phyloP scores from a whole-genome alignment of 768 basidiomycete species.

The Sistotremastrum suecicum region DNA sequence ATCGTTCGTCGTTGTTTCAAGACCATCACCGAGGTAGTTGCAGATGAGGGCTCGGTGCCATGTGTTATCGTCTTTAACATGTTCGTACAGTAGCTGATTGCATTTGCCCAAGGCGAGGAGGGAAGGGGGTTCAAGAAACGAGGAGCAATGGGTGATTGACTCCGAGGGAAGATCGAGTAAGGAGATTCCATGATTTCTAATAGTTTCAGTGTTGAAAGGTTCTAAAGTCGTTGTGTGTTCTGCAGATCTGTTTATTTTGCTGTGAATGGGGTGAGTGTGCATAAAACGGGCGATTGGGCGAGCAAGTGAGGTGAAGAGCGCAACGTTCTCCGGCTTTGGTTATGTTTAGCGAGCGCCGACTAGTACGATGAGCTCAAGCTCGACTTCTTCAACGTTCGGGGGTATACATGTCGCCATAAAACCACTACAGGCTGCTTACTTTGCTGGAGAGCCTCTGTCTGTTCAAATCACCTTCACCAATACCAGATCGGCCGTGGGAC shows the following conservation, averaged over 20 bases:
- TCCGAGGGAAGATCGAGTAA: slow-evolving; percentile 50
- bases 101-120: slow-evolving; percentile 45
- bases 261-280: too few species aligned
- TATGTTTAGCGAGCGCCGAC: too few species aligned
- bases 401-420: slow-evolving; percentile 56
- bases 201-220: neutral
- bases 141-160: slow-evolving; percentile 63
- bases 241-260: too few species aligned
- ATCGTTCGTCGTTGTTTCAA: slow-evolving; percentile 32
- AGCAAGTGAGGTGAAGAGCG: too few species aligned
- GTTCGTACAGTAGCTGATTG: slow-evolving; percentile 37
- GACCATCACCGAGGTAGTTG: slow-evolving; percentile 51
- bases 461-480: slow-evolving; percentile 84
- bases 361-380: too few species aligned
- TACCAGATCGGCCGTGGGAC: slow-evolving; percentile 36
- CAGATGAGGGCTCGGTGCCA: slow-evolving; percentile 65
- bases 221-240: neutral
- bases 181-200: neutral
- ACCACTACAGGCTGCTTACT: slow-evolving; percentile 80
- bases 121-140: slow-evolving; percentile 50
- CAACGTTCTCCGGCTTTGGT: too few species aligned
- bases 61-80: slow-evolving; percentile 65
- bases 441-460: slow-evolving; percentile 80
- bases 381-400: neutral
- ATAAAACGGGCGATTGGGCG: too few species aligned